Evolutionary conservation across 2,329 filamentous ascomycete species (phyloP).

Genomic region (Penicillium sp.): DNA sequence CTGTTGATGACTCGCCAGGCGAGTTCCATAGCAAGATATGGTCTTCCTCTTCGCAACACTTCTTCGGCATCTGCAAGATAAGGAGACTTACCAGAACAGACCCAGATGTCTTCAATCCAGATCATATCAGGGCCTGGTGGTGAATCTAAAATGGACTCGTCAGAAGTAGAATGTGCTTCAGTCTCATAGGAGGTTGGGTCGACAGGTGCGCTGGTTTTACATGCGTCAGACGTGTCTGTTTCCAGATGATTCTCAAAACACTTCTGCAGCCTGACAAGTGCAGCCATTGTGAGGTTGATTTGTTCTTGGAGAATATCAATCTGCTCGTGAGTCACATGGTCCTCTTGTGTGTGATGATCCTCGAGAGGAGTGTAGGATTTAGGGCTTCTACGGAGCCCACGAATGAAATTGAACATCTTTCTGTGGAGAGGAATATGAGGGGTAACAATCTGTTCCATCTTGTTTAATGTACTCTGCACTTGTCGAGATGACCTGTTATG

Average conservation of each 20-base stretch:
- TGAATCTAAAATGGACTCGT: neutral
- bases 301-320: neutral
- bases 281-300: neutral
- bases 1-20: conserved; percentile 3
- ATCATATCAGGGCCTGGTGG: neutral
- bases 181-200: neutral
- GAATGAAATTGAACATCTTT: neutral
- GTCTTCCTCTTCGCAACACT: conserved; percentile 10
- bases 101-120: conserved; percentile 22
- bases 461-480: too few relatives aligned
- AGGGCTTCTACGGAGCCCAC: neutral
- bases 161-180: neutral
- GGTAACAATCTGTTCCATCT: too few relatives aligned
- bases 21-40: conserved; percentile 13
- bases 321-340: neutral
- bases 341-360: neutral
- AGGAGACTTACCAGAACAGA: conserved; percentile 7
- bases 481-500: too few relatives aligned
- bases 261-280: neutral
- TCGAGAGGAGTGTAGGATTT: neutral
- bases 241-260: neutral
- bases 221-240: neutral
- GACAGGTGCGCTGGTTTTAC: neutral
- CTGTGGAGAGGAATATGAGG: too few relatives aligned
- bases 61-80: conserved; percentile 16